These are phyloP conservation scores for Silene coronaria DNA, from an alignment of 179 eudicot species.

Conservation along the genomic window DNA sequence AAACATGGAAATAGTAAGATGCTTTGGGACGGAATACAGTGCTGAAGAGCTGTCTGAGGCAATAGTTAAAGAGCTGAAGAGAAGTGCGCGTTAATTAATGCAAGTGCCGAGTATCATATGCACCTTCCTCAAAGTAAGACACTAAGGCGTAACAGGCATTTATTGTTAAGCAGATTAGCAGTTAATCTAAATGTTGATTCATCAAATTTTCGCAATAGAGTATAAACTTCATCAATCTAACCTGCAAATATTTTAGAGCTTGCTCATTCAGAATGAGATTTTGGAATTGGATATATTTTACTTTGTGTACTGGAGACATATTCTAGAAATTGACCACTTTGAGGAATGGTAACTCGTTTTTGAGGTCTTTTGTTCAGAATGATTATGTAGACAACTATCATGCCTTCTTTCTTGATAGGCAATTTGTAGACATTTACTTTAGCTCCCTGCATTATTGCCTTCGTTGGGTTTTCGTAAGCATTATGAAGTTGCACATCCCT, in stretches of 20 bases:
- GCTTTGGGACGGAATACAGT: constrained; percentile 61
- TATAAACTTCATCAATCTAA: constrained; percentile 1
- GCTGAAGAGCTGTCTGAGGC: constrained; percentile 65
- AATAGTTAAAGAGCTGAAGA: constrained; percentile 49
- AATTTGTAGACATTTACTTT: background rate
- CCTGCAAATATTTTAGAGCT: background rate
- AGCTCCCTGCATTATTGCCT: too few relatives aligned
- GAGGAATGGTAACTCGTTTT: background rate
- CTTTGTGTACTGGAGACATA: background rate
- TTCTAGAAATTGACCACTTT: background rate
- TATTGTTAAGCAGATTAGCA: background rate
- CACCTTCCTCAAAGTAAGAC: constrained; percentile 23
- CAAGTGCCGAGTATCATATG: constrained; percentile 4
- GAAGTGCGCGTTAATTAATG: constrained; percentile 9
- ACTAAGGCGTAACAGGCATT: constrained; percentile 11
- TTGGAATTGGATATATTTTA: background rate
- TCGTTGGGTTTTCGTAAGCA: too few relatives aligned
- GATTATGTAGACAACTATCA: background rate
- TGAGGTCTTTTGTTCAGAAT: background rate
- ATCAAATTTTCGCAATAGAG: background rate
- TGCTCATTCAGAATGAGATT: background rate
- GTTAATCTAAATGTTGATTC: background rate
- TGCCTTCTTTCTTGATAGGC: background rate
- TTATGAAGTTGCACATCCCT: too few relatives aligned
- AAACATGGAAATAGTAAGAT: constrained; percentile 53